phyloP scores from a whole-genome alignment of 345 rosid genomes.

The Eutrema japonicum region DNA sequence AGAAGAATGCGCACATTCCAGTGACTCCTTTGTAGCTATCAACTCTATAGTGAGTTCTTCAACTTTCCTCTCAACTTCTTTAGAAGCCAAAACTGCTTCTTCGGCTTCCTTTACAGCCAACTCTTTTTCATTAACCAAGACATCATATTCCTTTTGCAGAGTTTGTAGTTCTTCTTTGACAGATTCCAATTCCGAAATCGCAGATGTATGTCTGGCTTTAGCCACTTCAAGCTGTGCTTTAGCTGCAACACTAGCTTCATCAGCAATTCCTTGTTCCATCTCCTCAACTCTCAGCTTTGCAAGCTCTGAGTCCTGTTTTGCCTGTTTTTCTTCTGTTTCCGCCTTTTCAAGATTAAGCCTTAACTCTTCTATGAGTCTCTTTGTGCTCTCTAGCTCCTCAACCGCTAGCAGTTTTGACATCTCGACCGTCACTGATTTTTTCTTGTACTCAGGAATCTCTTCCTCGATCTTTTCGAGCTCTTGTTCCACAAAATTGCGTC shows the following conservation, averaged over 20 bases:
- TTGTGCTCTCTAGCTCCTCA: conserved; percentile 75
- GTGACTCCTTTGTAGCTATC: conserved; percentile 76
- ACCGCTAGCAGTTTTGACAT: conserved; percentile 58
- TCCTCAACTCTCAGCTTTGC: conserved; percentile 89
- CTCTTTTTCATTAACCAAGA: conserved; percentile 63
- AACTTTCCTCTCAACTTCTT: conserved; percentile 86
- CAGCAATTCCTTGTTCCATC: conserved; percentile 90
- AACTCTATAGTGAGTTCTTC: conserved; percentile 88
- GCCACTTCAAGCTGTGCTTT: conserved; percentile 97
- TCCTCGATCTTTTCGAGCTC: conserved; percentile 70
- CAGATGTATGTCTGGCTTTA: conserved; percentile 72
- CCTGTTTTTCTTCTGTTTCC: conserved; percentile 86
- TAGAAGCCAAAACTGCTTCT: conserved; percentile 66
- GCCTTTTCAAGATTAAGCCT: conserved; percentile 91
- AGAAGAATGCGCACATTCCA: conserved; percentile 89
- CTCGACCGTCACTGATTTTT: conserved; percentile 67
- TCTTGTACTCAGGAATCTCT: conserved; percentile 71
- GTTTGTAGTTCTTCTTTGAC: conserved; percentile 73
- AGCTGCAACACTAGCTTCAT: conserved; percentile 88
- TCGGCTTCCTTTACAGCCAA: conserved; percentile 71
- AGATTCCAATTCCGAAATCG: conserved; percentile 69
- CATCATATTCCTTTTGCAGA: conserved; percentile 56
- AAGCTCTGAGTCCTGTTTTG: conserved; percentile 90
- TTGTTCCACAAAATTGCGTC: conserved; percentile 70
- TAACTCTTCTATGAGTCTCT: conserved; percentile 81